Percentiles rank a stretch among this genome's conserved stretches.
phyloP scores from a whole-genome alignment of 1,284 basidiomycete genomes.

The Lentinus polychrous region DNA sequence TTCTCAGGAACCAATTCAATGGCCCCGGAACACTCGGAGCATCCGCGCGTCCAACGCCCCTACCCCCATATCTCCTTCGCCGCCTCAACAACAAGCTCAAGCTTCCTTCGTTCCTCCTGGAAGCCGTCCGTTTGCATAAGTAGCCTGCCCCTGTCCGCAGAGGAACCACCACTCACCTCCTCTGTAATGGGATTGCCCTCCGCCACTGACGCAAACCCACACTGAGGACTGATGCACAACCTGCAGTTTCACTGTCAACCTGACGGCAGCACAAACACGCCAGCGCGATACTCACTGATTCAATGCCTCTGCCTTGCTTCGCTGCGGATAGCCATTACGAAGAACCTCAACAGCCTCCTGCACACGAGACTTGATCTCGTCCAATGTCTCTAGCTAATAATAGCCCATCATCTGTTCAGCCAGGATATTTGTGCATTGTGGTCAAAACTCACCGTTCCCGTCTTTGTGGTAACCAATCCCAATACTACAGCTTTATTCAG shows the following conservation, averaged over 20 bases:
- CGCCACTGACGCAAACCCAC: conserved; percentile 66
- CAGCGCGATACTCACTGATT: conserved; percentile 39
- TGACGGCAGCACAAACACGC: neutral
- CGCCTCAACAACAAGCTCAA: conserved; percentile 41
- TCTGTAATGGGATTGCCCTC: conserved; percentile 59
- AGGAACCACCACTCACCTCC: conserved; percentile 31
- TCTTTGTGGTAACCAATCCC: conserved; percentile 73
- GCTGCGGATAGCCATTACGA: conserved; percentile 41
- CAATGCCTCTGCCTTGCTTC: conserved; percentile 46
- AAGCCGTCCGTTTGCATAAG: conserved; percentile 1
- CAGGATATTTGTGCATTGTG: neutral
- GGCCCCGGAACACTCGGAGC: neutral
- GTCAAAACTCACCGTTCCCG: conserved; percentile 36
- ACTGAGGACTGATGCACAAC: conserved; percentile 65
- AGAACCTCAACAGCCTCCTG: conserved; percentile 56
- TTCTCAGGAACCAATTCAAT: too few species aligned
- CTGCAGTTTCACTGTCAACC: conserved; percentile 25
- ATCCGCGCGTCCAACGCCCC: neutral
- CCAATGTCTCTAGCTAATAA: conserved; percentile 50
- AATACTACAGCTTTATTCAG: conserved; percentile 62
- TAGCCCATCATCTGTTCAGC: conserved; percentile 4
- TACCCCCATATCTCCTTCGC: conserved; percentile 44
- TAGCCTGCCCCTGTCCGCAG: neutral
- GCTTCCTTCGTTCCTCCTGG: conserved; percentile 34
- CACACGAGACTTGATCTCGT: conserved; percentile 50